phyloP scores from a whole-genome alignment of 306 rosid genomes.

The Rosa chinensis region DNA sequence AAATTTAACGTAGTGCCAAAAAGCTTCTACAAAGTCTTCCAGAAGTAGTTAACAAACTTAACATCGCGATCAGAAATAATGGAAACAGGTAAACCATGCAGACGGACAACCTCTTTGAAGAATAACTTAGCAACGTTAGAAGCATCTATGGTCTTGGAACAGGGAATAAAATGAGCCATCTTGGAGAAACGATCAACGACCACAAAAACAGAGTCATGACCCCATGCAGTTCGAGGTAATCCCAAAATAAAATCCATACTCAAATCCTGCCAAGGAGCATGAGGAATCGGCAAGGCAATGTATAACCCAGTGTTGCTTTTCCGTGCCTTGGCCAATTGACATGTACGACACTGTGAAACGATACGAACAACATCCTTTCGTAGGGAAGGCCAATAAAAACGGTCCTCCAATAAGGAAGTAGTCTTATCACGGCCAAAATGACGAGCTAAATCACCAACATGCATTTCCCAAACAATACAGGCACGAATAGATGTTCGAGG shows the following conservation, averaged over 20 bases:
- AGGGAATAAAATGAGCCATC: not conserved
- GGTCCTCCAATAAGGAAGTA: not conserved
- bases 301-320: not conserved
- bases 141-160: not conserved
- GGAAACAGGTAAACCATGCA: not conserved
- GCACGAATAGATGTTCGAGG: not conserved
- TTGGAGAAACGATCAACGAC: not conserved
- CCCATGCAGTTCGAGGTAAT: not conserved
- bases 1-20: not conserved
- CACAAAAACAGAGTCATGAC: not conserved
- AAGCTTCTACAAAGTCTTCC: not conserved
- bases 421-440: constrained; percentile 1
- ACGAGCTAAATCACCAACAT: not conserved
- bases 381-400: not conserved
- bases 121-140: not conserved
- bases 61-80: not conserved
- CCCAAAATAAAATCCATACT: constrained; percentile 1
- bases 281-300: not conserved
- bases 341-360: not conserved
- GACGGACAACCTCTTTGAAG: not conserved
- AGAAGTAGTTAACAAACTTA: not conserved
- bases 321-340: not conserved
- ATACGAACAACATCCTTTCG: not conserved
- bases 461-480: not conserved
- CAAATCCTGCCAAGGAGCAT: not conserved